A percentile compares a stretch with the other conserved stretches of the same genome.
Evolutionary conservation across 495 filamentous ascomycete genomes (phyloP).

Genomic region (Thermothielavioides terrestris): DNA sequence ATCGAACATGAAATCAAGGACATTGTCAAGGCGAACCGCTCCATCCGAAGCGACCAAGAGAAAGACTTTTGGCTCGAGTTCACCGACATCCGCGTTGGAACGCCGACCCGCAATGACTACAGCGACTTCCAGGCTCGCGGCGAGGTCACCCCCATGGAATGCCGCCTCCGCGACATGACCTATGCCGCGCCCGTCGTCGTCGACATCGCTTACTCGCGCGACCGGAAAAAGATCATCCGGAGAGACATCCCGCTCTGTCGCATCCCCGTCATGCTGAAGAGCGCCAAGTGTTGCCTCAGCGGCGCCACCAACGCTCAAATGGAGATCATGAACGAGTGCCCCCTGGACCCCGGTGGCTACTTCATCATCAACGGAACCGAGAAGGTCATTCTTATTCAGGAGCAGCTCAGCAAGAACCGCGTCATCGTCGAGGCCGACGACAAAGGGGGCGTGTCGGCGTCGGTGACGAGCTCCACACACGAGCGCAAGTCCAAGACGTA

Average conservation of each 20-base stretch:
- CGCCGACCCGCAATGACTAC: slow-evolving; percentile 68
- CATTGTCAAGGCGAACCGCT: slow-evolving; percentile 81
- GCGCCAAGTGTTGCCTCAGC: slow-evolving; percentile 78
- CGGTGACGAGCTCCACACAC: slow-evolving; percentile 95
- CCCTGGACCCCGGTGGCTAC: slow-evolving; percentile 92
- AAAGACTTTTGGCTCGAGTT: slow-evolving; percentile 81
- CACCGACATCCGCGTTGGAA: slow-evolving; percentile 75
- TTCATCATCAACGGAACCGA: slow-evolving; percentile 83
- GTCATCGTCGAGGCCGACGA: slow-evolving; percentile 90
- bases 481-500: slow-evolving; percentile 97
- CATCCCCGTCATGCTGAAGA: slow-evolving; percentile 93
- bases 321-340: slow-evolving; percentile 84
- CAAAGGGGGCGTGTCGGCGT: slow-evolving; percentile 85
- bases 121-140: slow-evolving; percentile 48
- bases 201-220: slow-evolving; percentile 77
- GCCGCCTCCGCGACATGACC: slow-evolving; percentile 86
- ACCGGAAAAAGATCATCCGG: slow-evolving; percentile 57
- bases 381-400: slow-evolving; percentile 96
- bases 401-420: slow-evolving; percentile 96
- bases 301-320: slow-evolving; percentile 75
- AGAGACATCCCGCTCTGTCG: slow-evolving; percentile 72
- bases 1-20: slow-evolving; percentile 92
- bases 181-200: slow-evolving; percentile 90
- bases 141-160: slow-evolving; percentile 83
- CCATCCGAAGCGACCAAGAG: slow-evolving; percentile 80